phyloP scores from a whole-genome alignment of 345 rosid species.

The Citrus maxima region DNA sequence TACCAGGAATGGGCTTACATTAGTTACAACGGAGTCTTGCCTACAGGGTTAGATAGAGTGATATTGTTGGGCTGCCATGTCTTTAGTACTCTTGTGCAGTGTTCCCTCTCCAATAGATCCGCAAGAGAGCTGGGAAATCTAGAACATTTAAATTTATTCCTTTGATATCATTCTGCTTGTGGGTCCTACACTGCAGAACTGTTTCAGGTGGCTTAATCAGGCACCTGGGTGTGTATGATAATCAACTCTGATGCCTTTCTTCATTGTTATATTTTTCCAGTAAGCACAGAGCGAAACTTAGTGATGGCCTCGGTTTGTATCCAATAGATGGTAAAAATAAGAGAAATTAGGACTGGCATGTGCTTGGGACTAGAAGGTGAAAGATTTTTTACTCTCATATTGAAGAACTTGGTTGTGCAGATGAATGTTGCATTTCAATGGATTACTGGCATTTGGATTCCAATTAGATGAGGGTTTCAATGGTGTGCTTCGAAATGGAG shows the following conservation, averaged over 20 bases:
- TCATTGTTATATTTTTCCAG: too few species aligned
- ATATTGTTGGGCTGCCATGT: not conserved
- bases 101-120: not conserved
- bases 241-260: not conserved
- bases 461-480: not conserved
- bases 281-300: not conserved
- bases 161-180: not conserved
- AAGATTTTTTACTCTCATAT: too few species aligned
- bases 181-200: not conserved
- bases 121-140: not conserved
- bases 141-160: not conserved
- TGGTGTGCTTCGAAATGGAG: not conserved
- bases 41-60: not conserved
- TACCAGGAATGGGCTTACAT: not conserved
- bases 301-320: not conserved
- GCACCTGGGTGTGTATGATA: not conserved
- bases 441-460: not conserved
- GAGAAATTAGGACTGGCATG: not conserved
- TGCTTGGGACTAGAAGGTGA: not conserved
- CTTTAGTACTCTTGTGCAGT: not conserved
- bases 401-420: not conserved
- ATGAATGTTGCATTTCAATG: not conserved
- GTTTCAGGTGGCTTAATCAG: not conserved
- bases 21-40: not conserved
- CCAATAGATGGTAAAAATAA: too few species aligned